Percentiles rank a stretch among this genome's conserved stretches.
Evolutionary conservation across 1,284 basidiomycete species (phyloP).

Genomic region (Rhodotorula glutinis): DNA sequence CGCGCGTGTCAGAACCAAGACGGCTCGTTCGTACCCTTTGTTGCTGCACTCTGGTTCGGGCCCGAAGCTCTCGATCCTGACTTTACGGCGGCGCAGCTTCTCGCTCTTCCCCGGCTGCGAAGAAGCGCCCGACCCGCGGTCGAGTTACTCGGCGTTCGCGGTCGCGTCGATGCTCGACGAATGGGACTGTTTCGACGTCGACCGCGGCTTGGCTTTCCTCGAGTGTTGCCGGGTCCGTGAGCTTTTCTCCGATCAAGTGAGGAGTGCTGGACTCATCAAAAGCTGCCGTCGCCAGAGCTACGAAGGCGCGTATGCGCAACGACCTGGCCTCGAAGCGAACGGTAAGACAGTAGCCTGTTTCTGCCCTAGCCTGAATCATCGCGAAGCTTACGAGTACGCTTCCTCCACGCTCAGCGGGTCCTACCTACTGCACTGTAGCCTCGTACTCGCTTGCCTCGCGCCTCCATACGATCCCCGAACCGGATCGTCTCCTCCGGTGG

Average conservation of each 20-base stretch:
- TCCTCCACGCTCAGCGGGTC: slow-evolving; percentile 64
- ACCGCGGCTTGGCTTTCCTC: slow-evolving; percentile 63
- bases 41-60: not conserved
- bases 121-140: slow-evolving; percentile 71
- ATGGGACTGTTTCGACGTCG: slow-evolving; percentile 68
- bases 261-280: not conserved
- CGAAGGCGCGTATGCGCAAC: slow-evolving; percentile 88
- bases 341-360: slow-evolving; percentile 53
- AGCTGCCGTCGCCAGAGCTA: slow-evolving; percentile 61
- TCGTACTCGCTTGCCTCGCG: slow-evolving; percentile 59
- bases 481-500: slow-evolving; percentile 67
- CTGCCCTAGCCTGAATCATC: not conserved
- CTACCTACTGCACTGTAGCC: slow-evolving; percentile 86
- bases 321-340: slow-evolving; percentile 76
- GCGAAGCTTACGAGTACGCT: not conserved
- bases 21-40: slow-evolving; percentile 63
- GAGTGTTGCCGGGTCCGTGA: slow-evolving; percentile 63
- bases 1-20: slow-evolving; percentile 68
- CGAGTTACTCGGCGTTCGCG: slow-evolving; percentile 83
- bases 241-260: not conserved
- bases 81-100: slow-evolving; percentile 57
- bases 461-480: slow-evolving; percentile 53
- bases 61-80: not conserved
- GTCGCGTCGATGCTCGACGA: slow-evolving; percentile 73
- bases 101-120: slow-evolving; percentile 61